Conservation (phyloP, 2,329 filamentous ascomycete genomes). For the Pseudopithomyces maydicus region DNA sequence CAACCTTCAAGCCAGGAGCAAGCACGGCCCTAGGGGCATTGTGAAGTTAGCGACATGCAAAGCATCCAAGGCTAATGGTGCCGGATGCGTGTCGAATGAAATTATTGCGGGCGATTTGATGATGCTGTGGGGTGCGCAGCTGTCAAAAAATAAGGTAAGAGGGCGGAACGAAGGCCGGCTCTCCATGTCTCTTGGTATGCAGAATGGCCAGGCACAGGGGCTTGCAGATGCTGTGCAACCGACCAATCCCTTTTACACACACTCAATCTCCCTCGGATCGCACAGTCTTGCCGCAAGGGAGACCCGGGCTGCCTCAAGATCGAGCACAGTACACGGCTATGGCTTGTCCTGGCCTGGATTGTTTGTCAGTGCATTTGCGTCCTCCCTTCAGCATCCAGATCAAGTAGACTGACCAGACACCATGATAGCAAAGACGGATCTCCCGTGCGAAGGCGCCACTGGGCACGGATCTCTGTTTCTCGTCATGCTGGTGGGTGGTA, state of each 20-base stretch:
- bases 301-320: background rate
- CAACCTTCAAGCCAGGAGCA: background rate
- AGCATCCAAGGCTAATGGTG: background rate
- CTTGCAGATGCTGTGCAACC: conserved; percentile 3
- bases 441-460: background rate
- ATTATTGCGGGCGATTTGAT: background rate
- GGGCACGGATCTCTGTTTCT: background rate
- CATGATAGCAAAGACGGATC: background rate
- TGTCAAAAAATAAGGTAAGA: conserved; percentile 4
- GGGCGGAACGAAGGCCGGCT: background rate
- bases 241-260: background rate
- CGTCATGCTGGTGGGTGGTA: background rate
- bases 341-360: background rate
- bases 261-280: background rate
- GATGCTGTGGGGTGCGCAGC: background rate
- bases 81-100: background rate
- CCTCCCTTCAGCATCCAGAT: no score
- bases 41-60: background rate
- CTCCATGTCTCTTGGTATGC: background rate
- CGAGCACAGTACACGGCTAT: background rate
- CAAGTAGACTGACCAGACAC: no score
- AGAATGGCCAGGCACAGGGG: background rate
- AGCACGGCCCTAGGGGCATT: background rate
- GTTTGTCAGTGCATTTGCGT: no score
- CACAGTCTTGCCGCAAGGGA: background rate